Evolutionary conservation across 2,329 filamentous ascomycete species (phyloP).

Genomic region (Colletotrichum kahawae): DNA sequence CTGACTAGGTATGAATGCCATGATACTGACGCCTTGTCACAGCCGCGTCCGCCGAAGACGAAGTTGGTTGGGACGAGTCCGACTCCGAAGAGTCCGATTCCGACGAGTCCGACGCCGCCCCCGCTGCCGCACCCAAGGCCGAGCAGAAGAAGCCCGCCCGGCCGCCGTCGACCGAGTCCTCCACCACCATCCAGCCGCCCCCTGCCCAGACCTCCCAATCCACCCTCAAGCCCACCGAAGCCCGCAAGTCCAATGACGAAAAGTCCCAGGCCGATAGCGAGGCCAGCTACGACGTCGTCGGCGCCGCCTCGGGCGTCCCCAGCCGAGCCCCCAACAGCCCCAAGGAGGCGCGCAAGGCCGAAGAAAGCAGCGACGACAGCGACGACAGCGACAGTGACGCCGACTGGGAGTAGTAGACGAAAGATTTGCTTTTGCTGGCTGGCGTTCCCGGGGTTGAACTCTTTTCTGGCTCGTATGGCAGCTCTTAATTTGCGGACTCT

Average conservation of each 20-base stretch:
- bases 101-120: slow-evolving; percentile 23
- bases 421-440: slow-evolving; percentile 8
- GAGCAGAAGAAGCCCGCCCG: slow-evolving; percentile 33
- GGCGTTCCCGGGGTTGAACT: slow-evolving; percentile 23
- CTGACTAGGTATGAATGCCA: background rate
- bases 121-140: slow-evolving; percentile 35
- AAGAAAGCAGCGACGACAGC: slow-evolving; percentile 69
- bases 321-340: slow-evolving; percentile 78
- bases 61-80: slow-evolving; percentile 71
- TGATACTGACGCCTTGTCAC: slow-evolving; percentile 24
- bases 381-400: slow-evolving; percentile 71
- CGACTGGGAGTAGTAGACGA: slow-evolving; percentile 74
- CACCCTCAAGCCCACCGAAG: slow-evolving; percentile 65
- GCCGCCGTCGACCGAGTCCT: slow-evolving; percentile 59
- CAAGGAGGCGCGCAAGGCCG: slow-evolving; percentile 58
- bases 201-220: slow-evolving; percentile 34
- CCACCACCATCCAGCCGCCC: slow-evolving; percentile 62
- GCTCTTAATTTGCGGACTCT: slow-evolving; percentile 71
- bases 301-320: slow-evolving; percentile 74
- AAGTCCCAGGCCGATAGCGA: slow-evolving; percentile 93
- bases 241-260: slow-evolving; percentile 82
- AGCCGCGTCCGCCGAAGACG: slow-evolving; percentile 75
- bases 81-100: slow-evolving; percentile 36
- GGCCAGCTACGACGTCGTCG: slow-evolving; percentile 93
- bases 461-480: slow-evolving; percentile 10